Evolutionary conservation across 2,329 filamentous ascomycete genomes (phyloP), one percentile per base, ranked within the genome.

Genomic region (Aspergillus sp.): DNA sequence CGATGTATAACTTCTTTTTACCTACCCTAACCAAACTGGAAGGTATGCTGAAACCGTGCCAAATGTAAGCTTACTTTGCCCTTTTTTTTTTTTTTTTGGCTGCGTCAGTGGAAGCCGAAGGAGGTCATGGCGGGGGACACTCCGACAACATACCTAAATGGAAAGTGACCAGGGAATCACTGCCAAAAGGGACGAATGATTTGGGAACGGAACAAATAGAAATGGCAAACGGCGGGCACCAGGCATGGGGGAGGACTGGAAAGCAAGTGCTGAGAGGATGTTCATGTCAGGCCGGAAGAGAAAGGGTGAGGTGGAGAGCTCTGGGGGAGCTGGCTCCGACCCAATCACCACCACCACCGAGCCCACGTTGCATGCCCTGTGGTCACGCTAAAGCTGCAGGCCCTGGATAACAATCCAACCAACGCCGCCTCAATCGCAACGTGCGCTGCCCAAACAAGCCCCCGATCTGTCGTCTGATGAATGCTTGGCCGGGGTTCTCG

Each of bases 361-460:
- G 51, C 63, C 63, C 63, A 65, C 63, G 63, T 65, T 65, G 53
- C 39, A 31, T 45, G 27, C 43, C 49, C 45, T 7, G 41, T 33
- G 37, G 46, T 43, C 52, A 44, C 35, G 46, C 47, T 56, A 55
- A 39, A 31, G 46, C 52, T 56, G 50, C 50, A 54, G 35, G 49
- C 41, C 23, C 31, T 46, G 31, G 27, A 53, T 19, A 54, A 48
- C 40, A 51, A 27, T 23, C 58, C 58, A 60, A 60, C 58, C 58
- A 57, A 37, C 47, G 50, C 40, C 19, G 27, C 24, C 15, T 55
- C 39, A 31, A 54, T 41, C 45, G 21, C 58, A 57, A 57, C 58
- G 58, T 60, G 58, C 54, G 14, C 33, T 55, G 45, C 19, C 24
- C 35, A 31, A 35, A 35, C 45, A 35, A 48, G 27, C 31, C 45